Base-by-base conservation (phyloP, 345 rosid species). In the Microthlaspi erraticum region DNA sequence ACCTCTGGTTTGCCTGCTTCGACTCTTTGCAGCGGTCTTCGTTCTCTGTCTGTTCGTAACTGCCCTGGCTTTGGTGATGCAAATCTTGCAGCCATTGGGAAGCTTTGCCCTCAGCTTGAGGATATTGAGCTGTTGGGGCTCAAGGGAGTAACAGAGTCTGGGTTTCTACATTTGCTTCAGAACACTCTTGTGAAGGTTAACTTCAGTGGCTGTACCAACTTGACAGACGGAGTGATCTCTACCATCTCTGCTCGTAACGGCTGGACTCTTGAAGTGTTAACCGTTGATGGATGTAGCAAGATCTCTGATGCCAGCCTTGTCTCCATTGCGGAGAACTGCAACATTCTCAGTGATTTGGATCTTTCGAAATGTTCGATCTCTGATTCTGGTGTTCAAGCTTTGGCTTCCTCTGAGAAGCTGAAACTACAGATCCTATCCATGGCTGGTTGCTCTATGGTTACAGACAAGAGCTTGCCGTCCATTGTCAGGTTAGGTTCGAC, bases 51-150 rank as follows among this genome's bases (percentile, higher is more conserved):
- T 46, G 75, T 94, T 51, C 77, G 87, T 20, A 83, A 87, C 80
- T 94, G 99, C 78, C 96, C 93, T 29, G 96, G 97, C 52, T 89
- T 94, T 64, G 97, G 98, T 52, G 87, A 94, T 44, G 71, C 71
- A 39, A 81, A 82, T 80, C 74, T 94, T 65, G 80, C 85, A 53
- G 77, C 81, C n/a, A 59, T 94, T 60, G 97, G 89, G 7, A 88
- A 87, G 72, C 34, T 89, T 60, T 94, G 98, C 80, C 86, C 93
- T n/a, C 81, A 78, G 37, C 71, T 94, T 55, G 86, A 86, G 78
- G 64, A 88, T 39, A 37, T 92, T 43, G 96, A 84, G n/a, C 76
- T 94, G 26, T 77, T 71, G 23, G 92, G 97, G 17, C 93, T 91
- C 58, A 79, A 66, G 71, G 88, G 79, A 10, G 68, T 92, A 16